Evolutionary conservation across 1,139 yeast species (phyloP).

Genomic region (Pichia norvegensis): DNA sequence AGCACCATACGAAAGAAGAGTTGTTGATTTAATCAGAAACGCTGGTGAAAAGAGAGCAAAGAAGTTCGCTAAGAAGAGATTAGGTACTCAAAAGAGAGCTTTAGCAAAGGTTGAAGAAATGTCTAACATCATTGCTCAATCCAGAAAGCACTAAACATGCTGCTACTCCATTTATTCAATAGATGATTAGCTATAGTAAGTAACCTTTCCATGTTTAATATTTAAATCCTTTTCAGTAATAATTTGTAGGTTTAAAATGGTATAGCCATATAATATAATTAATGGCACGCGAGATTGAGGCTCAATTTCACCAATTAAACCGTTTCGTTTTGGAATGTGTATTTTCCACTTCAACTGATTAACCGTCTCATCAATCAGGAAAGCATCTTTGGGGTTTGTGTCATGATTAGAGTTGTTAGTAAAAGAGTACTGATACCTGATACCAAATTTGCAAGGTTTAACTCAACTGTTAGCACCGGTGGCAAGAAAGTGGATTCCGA

Average conservation of each 20-base stretch:
- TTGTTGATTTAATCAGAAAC: conserved; percentile 98
- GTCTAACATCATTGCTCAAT: conserved; percentile 93
- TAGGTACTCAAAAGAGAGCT: conserved; percentile 99
- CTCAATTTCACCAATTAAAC: neutral
- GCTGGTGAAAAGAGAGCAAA: conserved; percentile 99
- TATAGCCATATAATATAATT: too few species aligned
- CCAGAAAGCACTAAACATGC: conserved; percentile 63
- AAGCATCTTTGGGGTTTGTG: too few species aligned
- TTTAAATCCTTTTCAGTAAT: neutral
- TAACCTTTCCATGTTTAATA: neutral
- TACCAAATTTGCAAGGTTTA: too few species aligned
- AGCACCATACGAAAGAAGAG: conserved; percentile 99
- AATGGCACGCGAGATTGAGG: neutral
- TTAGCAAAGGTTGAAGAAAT: conserved; percentile 99
- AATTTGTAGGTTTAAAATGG: too few species aligned
- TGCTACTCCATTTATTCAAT: neutral
- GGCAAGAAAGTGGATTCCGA: neutral
- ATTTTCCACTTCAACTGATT: too few species aligned
- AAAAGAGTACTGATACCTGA: neutral
- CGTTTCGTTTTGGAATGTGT: too few species aligned
- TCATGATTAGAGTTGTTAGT: neutral
- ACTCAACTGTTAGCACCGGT: neutral
- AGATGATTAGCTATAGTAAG: neutral
- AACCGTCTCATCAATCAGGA: too few species aligned
- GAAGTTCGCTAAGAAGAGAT: conserved; percentile 99